Conservation (phyloP, 345 rosid genomes). For the Citrus mangshanensis region DNA sequence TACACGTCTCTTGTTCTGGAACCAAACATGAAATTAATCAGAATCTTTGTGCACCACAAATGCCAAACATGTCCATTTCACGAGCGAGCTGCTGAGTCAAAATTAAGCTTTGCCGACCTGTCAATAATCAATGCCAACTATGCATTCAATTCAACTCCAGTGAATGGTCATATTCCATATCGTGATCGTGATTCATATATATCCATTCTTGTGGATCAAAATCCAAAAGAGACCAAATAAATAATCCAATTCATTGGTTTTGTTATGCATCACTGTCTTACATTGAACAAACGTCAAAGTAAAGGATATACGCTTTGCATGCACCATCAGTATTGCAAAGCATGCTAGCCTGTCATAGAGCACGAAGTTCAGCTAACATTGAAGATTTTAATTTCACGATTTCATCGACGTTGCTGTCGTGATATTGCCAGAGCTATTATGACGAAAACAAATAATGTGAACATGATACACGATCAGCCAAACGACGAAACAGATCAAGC, state of each 20-base stretch:
- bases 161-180: slow-evolving; percentile 21
- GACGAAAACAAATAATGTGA: too few relatives aligned
- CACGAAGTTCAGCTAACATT: slow-evolving; percentile 17
- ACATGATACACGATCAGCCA: neutral
- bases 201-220: slow-evolving; percentile 25
- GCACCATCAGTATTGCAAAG: slow-evolving; percentile 1
- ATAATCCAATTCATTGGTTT: slow-evolving; percentile 10
- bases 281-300: slow-evolving; percentile 6
- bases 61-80: slow-evolving; percentile 10
- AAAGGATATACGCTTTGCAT: neutral
- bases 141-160: slow-evolving; percentile 6
- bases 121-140: slow-evolving; percentile 13
- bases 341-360: slow-evolving; percentile 7
- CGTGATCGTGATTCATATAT: neutral
- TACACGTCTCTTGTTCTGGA: slow-evolving; percentile 9
- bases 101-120: slow-evolving; percentile 12
- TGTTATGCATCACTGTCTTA: slow-evolving; percentile 21
- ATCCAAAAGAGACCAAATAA: slow-evolving; percentile 9
- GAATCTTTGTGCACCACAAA: slow-evolving; percentile 22
- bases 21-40: slow-evolving; percentile 16
- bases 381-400: neutral
- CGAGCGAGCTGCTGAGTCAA: slow-evolving; percentile 5
- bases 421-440: neutral
- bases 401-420: slow-evolving; percentile 11
- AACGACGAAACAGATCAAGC: slow-evolving; percentile 7